Base-by-base conservation (phyloP, 2,329 filamentous ascomycete genomes). In the Didymella arachidicola region DNA sequence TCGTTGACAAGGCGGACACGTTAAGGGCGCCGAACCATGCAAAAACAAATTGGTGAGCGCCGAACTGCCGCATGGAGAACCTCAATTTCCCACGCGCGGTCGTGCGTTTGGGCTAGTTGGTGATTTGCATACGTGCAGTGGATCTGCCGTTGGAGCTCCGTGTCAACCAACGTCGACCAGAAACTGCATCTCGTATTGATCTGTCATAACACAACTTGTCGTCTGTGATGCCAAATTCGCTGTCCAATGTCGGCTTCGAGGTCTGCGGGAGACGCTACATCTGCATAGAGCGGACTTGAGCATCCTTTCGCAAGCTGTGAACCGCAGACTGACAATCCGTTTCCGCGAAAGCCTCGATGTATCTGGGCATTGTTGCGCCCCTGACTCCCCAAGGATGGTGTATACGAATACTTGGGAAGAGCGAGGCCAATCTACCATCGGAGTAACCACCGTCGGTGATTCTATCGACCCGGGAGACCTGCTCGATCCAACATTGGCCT, bases 51-150 rank as follows among this genome's bases (percentile, higher is more conserved):
- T 45, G 18, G 18, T 10, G 18, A 34, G 36, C 39, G 32, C 44
- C 44, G 36, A 34, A 49, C 25, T 39, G 36, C 44, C 36, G 16
- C 27, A 39, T 36, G 27, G 44, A 38, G 38, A n/a, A 38, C 22
- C 22, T 30, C 55, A 58, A 53, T 53, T 25, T 53, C 49, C 44
- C 30, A 39, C n/a, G 26, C 18, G 8, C 29, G 26, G 25, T 22
- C 12, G 45, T 42, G 39, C 45, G 12, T 42, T 44, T 54, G 50
- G 25, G 34, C 50, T 59, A 45, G 27, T 29, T 36, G 16, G 29
- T 45, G 45, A 49, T 49, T 59, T 50, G 50, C 44, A 53, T 52
- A n/a, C 12, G 12, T 45, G 4, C 12, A 29, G 50, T 54, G 56
- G 56, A 50, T 34, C 41, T 53, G 30, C 44, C 44, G 50, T 59